Conservation (phyloP, 805 yeast species). For the Wickerhamomyces rabaulensis region DNA sequence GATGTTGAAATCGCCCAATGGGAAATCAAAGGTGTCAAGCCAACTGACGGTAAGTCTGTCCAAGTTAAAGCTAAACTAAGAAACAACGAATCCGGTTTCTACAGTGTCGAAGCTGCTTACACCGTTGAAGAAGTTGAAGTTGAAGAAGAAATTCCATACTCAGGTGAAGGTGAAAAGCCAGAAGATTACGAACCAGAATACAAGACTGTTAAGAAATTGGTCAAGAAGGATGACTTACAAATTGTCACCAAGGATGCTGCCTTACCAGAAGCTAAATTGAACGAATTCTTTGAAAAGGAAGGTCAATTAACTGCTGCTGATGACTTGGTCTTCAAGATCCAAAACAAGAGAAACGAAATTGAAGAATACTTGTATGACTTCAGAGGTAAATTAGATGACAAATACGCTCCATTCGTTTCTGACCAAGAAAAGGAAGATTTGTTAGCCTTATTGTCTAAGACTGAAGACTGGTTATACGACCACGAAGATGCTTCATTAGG, state of each 20-base stretch:
- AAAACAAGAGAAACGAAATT: constrained; percentile 95
- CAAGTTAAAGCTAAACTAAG: constrained; percentile 92
- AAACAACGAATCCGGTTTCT: constrained; percentile 95
- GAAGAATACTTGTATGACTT: constrained; percentile 98
- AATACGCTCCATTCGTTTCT: constrained; percentile 81
- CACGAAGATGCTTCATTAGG: constrained; percentile 97
- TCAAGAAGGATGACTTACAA: constrained; percentile 77
- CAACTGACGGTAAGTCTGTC: constrained; percentile 72
- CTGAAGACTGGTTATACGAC: constrained; percentile 98
- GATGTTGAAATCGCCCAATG: constrained; percentile 69
- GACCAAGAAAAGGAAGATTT: constrained; percentile 85
- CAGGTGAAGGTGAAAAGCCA: constrained; percentile 65
- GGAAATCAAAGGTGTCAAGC: constrained; percentile 80
- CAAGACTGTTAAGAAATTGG: constrained; percentile 86
- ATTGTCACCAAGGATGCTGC: constrained; percentile 60
- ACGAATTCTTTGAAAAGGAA: constrained; percentile 74
- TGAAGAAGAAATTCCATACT: constrained; percentile 78
- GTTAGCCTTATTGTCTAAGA: constrained; percentile 63
- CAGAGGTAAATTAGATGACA: constrained; percentile 94
- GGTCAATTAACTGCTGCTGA: constrained; percentile 81
- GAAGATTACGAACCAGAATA: constrained; percentile 82
- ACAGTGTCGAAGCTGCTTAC: constrained; percentile 90
- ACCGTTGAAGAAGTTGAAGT: constrained; percentile 87
- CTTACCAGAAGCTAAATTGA: constrained; percentile 49
- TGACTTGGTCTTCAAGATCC: constrained; percentile 96